phyloP scores from a whole-genome alignment of 345 rosid species.

The Atalantia buxifolia region DNA sequence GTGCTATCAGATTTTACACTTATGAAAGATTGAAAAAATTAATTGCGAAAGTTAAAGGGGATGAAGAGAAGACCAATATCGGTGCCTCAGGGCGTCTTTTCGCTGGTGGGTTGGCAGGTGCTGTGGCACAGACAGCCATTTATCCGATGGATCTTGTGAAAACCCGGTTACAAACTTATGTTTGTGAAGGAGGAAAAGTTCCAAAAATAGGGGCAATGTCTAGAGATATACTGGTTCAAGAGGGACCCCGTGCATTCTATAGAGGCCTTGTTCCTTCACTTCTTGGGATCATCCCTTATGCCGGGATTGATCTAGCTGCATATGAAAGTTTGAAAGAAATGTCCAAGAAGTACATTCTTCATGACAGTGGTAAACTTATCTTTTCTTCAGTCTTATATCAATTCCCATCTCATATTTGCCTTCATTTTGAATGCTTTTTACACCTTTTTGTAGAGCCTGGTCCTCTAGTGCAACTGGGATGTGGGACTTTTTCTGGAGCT shows the following conservation, averaged over 20 bases:
- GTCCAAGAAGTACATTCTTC: slow-evolving; percentile 72
- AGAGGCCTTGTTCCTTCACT: slow-evolving; percentile 85
- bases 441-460: slow-evolving; percentile 56
- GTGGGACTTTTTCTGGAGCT: slow-evolving; percentile 85
- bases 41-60: slow-evolving; percentile 46
- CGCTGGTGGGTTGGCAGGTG: slow-evolving; percentile 93
- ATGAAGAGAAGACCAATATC: slow-evolving; percentile 49
- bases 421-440: neutral
- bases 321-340: slow-evolving; percentile 82
- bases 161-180: slow-evolving; percentile 81
- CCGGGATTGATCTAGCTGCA: slow-evolving; percentile 93
- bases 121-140: slow-evolving; percentile 82
- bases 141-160: slow-evolving; percentile 93
- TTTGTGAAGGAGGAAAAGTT: slow-evolving; percentile 55
- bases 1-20: slow-evolving; percentile 78
- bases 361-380: slow-evolving; percentile 47
- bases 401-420: slow-evolving; percentile 4
- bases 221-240: slow-evolving; percentile 71
- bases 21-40: slow-evolving; percentile 70
- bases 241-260: slow-evolving; percentile 86
- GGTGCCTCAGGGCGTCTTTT: slow-evolving; percentile 65
- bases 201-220: slow-evolving; percentile 57
- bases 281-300: slow-evolving; percentile 89
- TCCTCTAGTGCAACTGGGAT: slow-evolving; percentile 81
- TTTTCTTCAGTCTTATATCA: neutral